Evolutionary conservation across 176 grass and related monocot genomes (phyloP), one percentile per base, ranked within the genome.

Genomic region (Triticum turgidum): DNA sequence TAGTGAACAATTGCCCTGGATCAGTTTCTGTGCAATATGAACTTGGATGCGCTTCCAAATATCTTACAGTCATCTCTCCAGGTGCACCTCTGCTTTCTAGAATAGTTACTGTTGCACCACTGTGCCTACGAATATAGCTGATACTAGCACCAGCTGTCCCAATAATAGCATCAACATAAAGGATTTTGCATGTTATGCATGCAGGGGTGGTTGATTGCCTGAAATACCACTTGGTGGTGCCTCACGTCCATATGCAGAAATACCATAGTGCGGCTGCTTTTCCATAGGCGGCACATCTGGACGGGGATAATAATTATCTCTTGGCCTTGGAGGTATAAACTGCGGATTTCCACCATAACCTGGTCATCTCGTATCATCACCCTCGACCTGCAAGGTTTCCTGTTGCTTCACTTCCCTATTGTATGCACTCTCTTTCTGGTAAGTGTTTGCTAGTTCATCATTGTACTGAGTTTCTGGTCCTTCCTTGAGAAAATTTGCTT

Each of bases 51-150:
- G 86, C 82, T 98, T 7, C 96, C 96, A 84, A 86, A 88, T 85
- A 95, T 98, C 88, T 98, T 93, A 98, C 90, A 1, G 93, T 88
- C 96, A 98, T 98, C 81, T 95, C 93, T 81, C 93, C 96, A 21
- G 93, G 91, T 27, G 91, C 87, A 39, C 93, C 93, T 87, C 91
- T 87, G 73, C 89, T 91, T 90, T 98, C 96, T 80, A 95, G 93
- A 85, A 98, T 93, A 72, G 93, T 94, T 75, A 98, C 91, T 24
- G 93, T 89, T 78, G 96, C 96, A 25, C 96, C 93, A 89, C 96
- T 98, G 17, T 92, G 89, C 83, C 96, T 92, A 27, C 91, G 91
- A 15, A 98, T 98, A 67, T 98, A 98, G 83, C 90, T 98, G 69
- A 98, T 95, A 82, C 86, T 94, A 42, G 91, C 91, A 85, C 96